Base-by-base conservation (phyloP, 2,329 filamentous ascomycete genomes). In the Clonostachys solani region DNA sequence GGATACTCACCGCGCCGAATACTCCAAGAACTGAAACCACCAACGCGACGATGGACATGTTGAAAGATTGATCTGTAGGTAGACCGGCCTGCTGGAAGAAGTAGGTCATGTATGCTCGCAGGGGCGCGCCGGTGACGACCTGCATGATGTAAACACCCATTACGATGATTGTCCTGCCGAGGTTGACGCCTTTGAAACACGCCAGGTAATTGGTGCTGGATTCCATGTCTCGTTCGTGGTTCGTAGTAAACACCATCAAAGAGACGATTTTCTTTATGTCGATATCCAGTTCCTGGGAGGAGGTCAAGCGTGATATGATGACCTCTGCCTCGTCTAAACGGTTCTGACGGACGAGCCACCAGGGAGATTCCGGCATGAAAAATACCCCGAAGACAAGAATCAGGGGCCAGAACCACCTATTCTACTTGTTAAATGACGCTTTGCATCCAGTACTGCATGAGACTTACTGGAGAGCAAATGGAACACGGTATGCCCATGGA, bases 161-260 rank as follows among this genome's bases (percentile, higher is more conserved):
- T 48, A 61, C 62, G 40, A 73, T 66, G 51, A 72, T 63, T 6
- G 69, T 71, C 13, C 69, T 63, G 18, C 67, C 65, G 1, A 64
- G 60, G 48, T 76, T 65, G 9, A 63, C 60, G 18, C 73, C 73
- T 9, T 57, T 60, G 63, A 77, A 76, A 50, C 68, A 73, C 54
- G 75, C 71, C n/a, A 52, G 40, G 48, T 74, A 74, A 1, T 44
- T 46, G 10, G 50, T 53, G 51, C 60, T 51, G n/a, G 50, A 41
- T 18, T 48, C 47, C 2, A 49, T 42, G 2, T n/a, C 15, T 33
- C 38, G 41, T 61, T 81, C 78, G 36, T 80, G 68, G 41, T 80
- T 74, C 43, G 80, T 70, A 33, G 72, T 74, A 59, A 77, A 76
- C 52, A 69, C 68, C 68, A 81, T 80, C 75, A 81, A 80, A 33